Conservation (phyloP, 352 stramenopile species). For the Globisporangium takayamanum region DNA sequence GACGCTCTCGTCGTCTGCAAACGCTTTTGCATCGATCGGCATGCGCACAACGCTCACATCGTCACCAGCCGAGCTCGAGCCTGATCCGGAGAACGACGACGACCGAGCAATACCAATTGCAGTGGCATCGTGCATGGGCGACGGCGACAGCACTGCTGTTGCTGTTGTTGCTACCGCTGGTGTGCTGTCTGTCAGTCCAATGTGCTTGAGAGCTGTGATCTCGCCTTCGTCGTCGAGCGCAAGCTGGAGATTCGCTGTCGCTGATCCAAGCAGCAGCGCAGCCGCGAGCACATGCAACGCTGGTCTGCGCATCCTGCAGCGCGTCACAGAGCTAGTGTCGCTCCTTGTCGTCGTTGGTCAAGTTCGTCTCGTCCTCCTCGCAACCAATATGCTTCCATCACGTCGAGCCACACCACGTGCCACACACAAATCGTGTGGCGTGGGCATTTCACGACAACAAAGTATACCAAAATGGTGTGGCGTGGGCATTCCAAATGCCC, state of each 20-base stretch:
- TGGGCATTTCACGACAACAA: too few relatives aligned
- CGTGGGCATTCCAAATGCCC: too few relatives aligned
- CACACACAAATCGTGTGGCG: too few relatives aligned
- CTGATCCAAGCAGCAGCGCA: neutral
- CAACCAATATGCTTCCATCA: too few relatives aligned
- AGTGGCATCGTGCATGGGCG: neutral
- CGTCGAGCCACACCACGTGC: too few relatives aligned
- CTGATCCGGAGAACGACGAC: neutral
- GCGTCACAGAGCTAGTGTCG: too few relatives aligned
- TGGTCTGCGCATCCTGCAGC: neutral
- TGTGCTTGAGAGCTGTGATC: conserved; percentile 4
- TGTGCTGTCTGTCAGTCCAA: conserved; percentile 1
- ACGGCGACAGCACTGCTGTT: neutral
- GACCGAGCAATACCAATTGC: too few relatives aligned
- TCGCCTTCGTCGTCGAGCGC: neutral
- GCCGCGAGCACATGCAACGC: neutral
- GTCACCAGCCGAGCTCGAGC: neutral
- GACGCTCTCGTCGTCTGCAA: neutral
- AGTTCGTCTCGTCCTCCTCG: too few relatives aligned
- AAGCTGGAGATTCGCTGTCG: neutral
- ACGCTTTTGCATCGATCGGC: conserved; percentile 1
- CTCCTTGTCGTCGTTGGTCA: too few relatives aligned
- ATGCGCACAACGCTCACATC: neutral
- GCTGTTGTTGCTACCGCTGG: neutral
- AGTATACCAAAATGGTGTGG: too few relatives aligned